Conservation (phyloP, 2,329 filamentous ascomycete species). For the Ampelomyces quisqualis region DNA sequence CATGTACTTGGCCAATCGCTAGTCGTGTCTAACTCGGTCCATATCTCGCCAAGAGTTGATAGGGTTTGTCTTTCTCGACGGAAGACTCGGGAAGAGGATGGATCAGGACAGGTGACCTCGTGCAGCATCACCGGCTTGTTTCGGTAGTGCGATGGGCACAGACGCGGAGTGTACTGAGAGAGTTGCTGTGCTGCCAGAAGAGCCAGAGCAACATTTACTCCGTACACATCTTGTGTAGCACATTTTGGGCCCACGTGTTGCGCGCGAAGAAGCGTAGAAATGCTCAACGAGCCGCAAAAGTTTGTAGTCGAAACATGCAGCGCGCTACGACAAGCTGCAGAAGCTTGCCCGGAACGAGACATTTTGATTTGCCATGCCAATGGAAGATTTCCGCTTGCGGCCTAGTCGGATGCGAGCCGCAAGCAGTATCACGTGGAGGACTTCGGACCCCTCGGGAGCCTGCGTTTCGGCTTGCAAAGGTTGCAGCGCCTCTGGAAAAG, state of each 20-base stretch:
- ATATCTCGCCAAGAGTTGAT: not conserved
- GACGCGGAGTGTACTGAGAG: no score
- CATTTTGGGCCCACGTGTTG: no score
- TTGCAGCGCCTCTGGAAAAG: not conserved
- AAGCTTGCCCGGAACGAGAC: conserved; percentile 18
- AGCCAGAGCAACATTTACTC: no score
- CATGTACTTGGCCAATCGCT: not conserved
- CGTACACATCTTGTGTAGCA: no score
- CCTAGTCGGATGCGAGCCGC: conserved; percentile 16
- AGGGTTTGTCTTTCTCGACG: not conserved
- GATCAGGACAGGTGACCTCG: not conserved
- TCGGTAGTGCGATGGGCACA: no score
- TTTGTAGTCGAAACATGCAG: conserved; percentile 18
- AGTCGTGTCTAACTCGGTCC: not conserved
- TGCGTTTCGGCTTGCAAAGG: conserved; percentile 7
- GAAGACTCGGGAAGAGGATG: not conserved
- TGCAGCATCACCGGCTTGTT: not conserved
- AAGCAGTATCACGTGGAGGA: conserved; percentile 20
- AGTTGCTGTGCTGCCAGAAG: no score
- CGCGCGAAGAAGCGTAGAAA: not conserved
- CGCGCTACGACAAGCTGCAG: conserved; percentile 21
- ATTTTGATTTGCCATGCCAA: conserved; percentile 29
- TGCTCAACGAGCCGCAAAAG: conserved; percentile 11
- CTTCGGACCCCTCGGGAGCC: conserved; percentile 9
- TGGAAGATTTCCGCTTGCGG: conserved; percentile 18